Evolutionary conservation across 208 protist genomes (phyloP), one percentile per base, ranked within the genome.

Genomic region (Porcisia hertigi): DNA sequence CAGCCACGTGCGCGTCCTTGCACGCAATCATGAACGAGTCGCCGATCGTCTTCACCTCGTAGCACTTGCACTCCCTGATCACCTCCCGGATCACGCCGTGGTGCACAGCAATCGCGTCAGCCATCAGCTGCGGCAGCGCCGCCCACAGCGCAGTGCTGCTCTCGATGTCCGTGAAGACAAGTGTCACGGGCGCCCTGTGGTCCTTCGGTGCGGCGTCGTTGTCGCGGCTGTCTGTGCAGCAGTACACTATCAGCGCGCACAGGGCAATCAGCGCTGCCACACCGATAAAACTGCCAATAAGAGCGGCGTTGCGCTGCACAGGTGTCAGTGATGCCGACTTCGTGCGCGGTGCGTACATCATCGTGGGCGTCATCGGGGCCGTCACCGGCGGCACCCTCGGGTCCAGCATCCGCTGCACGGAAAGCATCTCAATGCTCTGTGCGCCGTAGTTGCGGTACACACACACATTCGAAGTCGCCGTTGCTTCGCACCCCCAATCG

Each of bases 121-220:
- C 58, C 92, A 96, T 96, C 71, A 74, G 69, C 66, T 82, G n/a
- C n/a, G n/a, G n/a, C n/a, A n/a, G n/a, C n/a, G n/a, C n/a, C n/a
- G n/a, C n/a, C n/a, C n/a, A n/a, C 78, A 96, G 71, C 55, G 86
- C 90, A 30, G 92, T 94, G 82, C 86, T 93, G 84, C 86, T 88
- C 81, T 94, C 86, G 70, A 94, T 86, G 77, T 94, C 92, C 39
- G 90, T 94, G 80, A 96, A 94, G 57, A 93, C 47, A 9, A 96
- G 82, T 45, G 89, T 89, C 57, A 92, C 82, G 52, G 86, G 86
- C 30, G 82, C 75, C 9, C 36, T n/a, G 16, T 8, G 34, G 20
- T 88, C 72, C 77, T 87, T 91, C n/a, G 84, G 89, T 1, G 87
- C 87, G 64, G 79, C 73, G 55, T 72, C 49, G 79, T 88, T 90